Conservation (phyloP, 306 rosid species). For the Malus fusca region DNA sequence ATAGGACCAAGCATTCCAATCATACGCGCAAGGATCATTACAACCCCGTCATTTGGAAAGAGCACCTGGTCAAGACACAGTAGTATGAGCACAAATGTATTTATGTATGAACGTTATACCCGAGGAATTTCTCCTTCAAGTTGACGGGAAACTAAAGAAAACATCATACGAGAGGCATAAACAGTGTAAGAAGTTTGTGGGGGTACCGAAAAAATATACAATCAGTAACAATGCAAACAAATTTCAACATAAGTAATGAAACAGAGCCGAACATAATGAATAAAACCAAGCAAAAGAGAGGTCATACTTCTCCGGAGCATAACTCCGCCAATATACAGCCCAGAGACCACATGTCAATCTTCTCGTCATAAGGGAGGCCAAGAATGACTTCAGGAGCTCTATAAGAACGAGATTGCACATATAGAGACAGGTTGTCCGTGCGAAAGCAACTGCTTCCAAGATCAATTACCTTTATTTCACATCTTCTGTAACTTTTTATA, state of each 20-base stretch:
- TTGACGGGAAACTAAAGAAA: not conserved
- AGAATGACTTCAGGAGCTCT: slow-evolving; percentile 98
- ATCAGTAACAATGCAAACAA: not conserved
- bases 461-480: slow-evolving; percentile 91
- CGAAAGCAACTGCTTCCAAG: slow-evolving; percentile 96
- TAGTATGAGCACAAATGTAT: not conserved
- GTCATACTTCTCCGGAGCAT: slow-evolving; percentile 87
- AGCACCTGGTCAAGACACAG: slow-evolving; percentile 54
- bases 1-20: slow-evolving; percentile 82
- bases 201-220: not conserved
- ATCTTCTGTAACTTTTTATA: slow-evolving; percentile 72
- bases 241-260: not conserved
- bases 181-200: not conserved
- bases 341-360: slow-evolving; percentile 95
- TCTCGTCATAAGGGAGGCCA: slow-evolving; percentile 85
- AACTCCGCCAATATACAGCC: slow-evolving; percentile 97
- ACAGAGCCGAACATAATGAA: not conserved
- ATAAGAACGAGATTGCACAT: slow-evolving; percentile 94
- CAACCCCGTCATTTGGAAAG: slow-evolving; percentile 75
- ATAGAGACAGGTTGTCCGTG: slow-evolving; percentile 76
- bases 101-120: not conserved
- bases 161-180: not conserved
- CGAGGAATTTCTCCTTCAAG: not conserved
- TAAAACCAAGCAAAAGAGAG: slow-evolving; percentile 4
- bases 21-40: slow-evolving; percentile 77